Base-by-base conservation (phyloP, 2,329 filamentous ascomycete genomes). In the Hymenoscyphus albidus region DNA sequence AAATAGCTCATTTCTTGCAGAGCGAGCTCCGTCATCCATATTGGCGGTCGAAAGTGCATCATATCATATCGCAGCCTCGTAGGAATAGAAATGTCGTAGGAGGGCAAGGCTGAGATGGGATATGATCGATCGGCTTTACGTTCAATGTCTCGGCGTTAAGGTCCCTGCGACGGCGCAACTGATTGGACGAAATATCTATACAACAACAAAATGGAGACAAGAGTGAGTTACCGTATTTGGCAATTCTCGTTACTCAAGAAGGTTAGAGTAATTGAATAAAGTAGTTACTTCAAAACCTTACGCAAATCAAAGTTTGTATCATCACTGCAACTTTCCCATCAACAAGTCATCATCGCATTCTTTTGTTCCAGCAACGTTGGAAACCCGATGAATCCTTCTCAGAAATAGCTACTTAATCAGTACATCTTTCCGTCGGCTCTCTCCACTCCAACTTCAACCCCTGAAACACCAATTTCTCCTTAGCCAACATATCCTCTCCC, bases 381-480 rank as follows among this genome's bases (percentile, higher is more conserved):
- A 22, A 22, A 1, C 22, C 22, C 22, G 22, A 22, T 22, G 22
- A 22, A 22, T 22, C 1, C 22, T 22, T 22, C 22, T 22, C 22
- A 22, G 22, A 22, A 22, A 1, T 22, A 22, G 1, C 12, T 40
- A 39, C 14, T 63, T 31, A 66, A 27, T 70, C 71, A 1, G 73
- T 75, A 59, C 72, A 92, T 68, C 90, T 82, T 75, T 92, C 87
- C 65, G 81, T 81, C 0, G 91, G 87, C 31, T 81, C 80, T 63
- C 86, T 82, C 82, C 86, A 93, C 58, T 83, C 81, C 66, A 97
- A 77, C 0, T 85, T 89, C 67, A 97, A 74, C 0, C 88, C 89
- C 67, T 88, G 85, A 81, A 98, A 96, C 0, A 97, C 89, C 67
- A 87, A 84, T 77, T 81, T 87, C 79, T 97, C 93, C 5, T 93